Base-by-base conservation (phyloP, 768 basidiomycete genomes). In the Candolleomyces efflorescens region DNA sequence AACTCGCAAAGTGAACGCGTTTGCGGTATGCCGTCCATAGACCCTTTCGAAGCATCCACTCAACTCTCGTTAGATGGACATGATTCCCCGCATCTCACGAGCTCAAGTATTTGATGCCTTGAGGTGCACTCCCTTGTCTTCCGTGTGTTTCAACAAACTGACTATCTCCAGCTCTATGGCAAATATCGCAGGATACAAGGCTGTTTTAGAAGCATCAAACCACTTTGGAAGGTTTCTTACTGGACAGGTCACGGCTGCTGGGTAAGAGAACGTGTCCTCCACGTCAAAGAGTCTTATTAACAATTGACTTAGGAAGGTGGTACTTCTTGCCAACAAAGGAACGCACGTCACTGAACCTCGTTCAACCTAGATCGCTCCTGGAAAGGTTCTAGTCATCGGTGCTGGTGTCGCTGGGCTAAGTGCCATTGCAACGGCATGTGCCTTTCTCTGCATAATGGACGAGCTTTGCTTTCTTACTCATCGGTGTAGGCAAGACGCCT, bases 181-280 rank as follows among this genome's bases (percentile, higher is more conserved):
- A n/a, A 94, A 94, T 67, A 94, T 92, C 43, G 83, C 91, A n/a
- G 92, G 92, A 12, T 94, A 94, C 71, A 92, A 94, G 69, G 92
- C 92, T 41, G 91, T 94, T 48, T 70, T 94, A 67, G 92, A 94
- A 70, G 92, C 92, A 27, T 90, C 91, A 23, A 93, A 92, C 69
- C 83, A 90, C 66, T 94, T 94, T 65, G 92, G 92, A 65, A 79
- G 92, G 63, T 94, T 92, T 74, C 77, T 94, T 62, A 92, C 92
- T 36, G 92, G 92, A 65, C 92, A 94, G 70, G 90, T 92, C 55
- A 94, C 92, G 5, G 92, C 92, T 58, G 92, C 91, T 69, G 90
- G 90, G 87, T 90, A 69, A 68, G 86, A 78, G 47, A 32, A 22
- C 49, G 23, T n/a, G 20, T 39, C n/a, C 32, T 56, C 23, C 45